phyloP scores from a whole-genome alignment of 202 grass and related monocot species.

The Tripidium arundinaceum region DNA sequence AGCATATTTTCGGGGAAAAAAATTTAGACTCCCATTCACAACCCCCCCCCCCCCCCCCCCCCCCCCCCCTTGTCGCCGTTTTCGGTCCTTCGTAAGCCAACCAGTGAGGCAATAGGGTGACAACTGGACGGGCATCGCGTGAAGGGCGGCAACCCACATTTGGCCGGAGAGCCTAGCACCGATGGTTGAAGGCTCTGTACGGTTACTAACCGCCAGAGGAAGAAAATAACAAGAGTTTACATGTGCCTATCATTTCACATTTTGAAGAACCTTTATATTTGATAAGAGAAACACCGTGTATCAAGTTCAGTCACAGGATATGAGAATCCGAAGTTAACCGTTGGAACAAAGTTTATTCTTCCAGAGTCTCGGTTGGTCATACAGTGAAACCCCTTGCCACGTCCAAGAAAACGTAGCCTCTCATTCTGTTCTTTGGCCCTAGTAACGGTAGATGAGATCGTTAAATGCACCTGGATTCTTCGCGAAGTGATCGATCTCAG shows the following conservation, averaged over 20 bases:
- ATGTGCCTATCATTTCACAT: neutral
- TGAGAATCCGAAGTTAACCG: neutral
- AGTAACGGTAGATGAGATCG: slow-evolving; percentile 85
- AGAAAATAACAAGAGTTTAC: neutral
- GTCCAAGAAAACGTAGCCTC: neutral
- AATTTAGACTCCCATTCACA: too few species aligned
- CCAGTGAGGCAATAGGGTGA: too few species aligned
- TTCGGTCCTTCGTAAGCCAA: too few species aligned
- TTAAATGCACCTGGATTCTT: slow-evolving; percentile 61
- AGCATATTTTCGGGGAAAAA: too few species aligned
- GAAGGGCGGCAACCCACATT: too few species aligned
- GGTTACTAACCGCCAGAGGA: neutral
- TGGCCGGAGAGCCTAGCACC: too few species aligned
- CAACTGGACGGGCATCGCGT: too few species aligned
- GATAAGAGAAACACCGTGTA: neutral
- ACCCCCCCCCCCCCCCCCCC: too few species aligned
- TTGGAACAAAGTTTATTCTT: neutral
- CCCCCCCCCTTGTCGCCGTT: too few species aligned
- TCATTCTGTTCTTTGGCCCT: neutral
- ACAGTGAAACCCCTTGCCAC: neutral
- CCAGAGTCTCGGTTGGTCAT: neutral
- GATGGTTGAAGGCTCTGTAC: neutral
- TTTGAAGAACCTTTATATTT: neutral
- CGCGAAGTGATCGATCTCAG: slow-evolving; percentile 70
- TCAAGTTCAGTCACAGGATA: slow-evolving; percentile 13